phyloP scores from a whole-genome alignment of 768 basidiomycete genomes.

The Cubamyces lactineus region DNA sequence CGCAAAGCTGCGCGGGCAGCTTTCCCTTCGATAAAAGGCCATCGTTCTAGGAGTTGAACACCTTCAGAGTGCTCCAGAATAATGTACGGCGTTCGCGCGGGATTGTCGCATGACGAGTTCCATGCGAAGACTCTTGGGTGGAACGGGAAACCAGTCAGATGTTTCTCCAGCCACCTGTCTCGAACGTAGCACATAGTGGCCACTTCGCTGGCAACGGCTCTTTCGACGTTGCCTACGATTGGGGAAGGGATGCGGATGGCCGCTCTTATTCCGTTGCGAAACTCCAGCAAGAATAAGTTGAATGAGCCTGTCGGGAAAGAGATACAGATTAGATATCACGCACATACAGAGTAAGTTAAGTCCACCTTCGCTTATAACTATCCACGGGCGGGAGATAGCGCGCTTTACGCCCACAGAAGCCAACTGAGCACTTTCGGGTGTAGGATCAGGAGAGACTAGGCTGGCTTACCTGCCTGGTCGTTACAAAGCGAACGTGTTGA shows the following conservation, averaged over 20 bases:
- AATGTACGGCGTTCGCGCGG: slow-evolving; percentile 4
- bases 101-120: slow-evolving; percentile 1
- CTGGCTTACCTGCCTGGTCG: background rate
- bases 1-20: background rate
- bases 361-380: background rate
- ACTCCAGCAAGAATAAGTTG: slow-evolving; percentile 11
- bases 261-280: background rate
- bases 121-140: slow-evolving; percentile 13
- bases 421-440: too few relatives aligned
- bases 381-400: slow-evolving; percentile 3
- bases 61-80: slow-evolving; percentile 2
- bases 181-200: slow-evolving; percentile 8
- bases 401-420: background rate
- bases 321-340: background rate
- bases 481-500: slow-evolving; percentile 5
- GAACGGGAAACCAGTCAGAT: background rate
- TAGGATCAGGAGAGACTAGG: too few relatives aligned
- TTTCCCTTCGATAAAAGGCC: background rate
- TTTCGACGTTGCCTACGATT: background rate
- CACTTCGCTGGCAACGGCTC: slow-evolving; percentile 4
- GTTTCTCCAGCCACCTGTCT: background rate
- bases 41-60: background rate
- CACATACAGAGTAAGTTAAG: too few relatives aligned
- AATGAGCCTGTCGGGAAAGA: background rate
- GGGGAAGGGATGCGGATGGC: slow-evolving; percentile 11